phyloP scores from a whole-genome alignment of 1,284 basidiomycete genomes.

The Cutaneotrichosporon mucoides region DNA sequence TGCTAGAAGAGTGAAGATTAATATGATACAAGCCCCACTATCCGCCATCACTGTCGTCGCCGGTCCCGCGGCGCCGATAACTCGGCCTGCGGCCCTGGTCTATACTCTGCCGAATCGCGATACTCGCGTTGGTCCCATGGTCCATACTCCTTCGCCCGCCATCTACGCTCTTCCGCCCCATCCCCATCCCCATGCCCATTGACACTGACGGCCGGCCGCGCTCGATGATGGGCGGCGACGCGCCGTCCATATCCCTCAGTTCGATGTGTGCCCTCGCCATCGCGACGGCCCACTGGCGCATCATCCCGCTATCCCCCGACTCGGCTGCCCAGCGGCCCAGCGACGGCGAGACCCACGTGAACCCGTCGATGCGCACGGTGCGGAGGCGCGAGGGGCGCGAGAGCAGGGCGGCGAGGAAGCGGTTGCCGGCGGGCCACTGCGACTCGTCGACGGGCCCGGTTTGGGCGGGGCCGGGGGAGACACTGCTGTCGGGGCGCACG shows the following conservation, averaged over 20 bases:
- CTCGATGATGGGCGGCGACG: slow-evolving; percentile 16
- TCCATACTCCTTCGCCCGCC: background rate
- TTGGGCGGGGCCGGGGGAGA: no score
- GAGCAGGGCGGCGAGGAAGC: slow-evolving; percentile 19
- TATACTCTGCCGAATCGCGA: background rate
- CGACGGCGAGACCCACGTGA: slow-evolving; percentile 37
- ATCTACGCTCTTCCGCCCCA: background rate
- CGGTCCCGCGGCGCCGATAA: background rate
- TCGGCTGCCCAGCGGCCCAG: slow-evolving; percentile 35
- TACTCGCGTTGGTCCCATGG: background rate
- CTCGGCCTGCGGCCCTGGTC: slow-evolving; percentile 1
- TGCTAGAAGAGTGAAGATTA: no score
- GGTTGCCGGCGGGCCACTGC: slow-evolving; percentile 10
- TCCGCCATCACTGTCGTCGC: slow-evolving; percentile 2
- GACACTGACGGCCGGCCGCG: slow-evolving; percentile 1
- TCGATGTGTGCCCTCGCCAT: slow-evolving; percentile 25
- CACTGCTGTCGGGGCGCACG: background rate
- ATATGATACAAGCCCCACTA: no score
- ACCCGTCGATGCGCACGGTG: slow-evolving; percentile 34
- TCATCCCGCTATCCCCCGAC: slow-evolving; percentile 38
- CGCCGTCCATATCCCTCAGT: slow-evolving; percentile 41
- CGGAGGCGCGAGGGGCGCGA: slow-evolving; percentile 10
- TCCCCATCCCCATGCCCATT: no score
- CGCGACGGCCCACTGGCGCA: slow-evolving; percentile 33
- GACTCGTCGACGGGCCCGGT: background rate